These are phyloP conservation scores for Letharia columbiana DNA, from an alignment of 495 filamentous ascomycete genomes.

Conservation along the genomic window DNA sequence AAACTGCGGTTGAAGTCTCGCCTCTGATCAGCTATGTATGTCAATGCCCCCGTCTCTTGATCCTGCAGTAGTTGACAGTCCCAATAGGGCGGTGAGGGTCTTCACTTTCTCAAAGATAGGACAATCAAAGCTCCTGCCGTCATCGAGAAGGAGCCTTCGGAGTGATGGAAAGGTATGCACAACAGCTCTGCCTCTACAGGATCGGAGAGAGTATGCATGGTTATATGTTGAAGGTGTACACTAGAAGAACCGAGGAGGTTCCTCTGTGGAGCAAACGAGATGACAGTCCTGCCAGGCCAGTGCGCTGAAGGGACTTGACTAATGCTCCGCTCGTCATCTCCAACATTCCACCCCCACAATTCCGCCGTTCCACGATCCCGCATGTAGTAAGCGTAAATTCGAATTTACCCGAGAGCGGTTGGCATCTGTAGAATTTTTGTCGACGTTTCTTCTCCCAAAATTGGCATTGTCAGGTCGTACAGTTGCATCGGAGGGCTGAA, in stretches of 20 bases:
- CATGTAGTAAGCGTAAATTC: slow-evolving; percentile 13
- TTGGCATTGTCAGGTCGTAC: slow-evolving; percentile 11
- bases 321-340: not conserved
- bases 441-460: slow-evolving; percentile 8
- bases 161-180: not conserved
- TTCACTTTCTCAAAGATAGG: slow-evolving; percentile 65
- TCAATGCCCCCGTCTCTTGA: slow-evolving; percentile 24
- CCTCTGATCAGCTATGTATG: slow-evolving; percentile 94
- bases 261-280: not conserved
- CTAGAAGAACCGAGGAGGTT: not conserved
- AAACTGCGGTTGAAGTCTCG: slow-evolving; percentile 77
- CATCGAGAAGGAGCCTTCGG: slow-evolving; percentile 56
- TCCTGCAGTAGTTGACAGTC: slow-evolving; percentile 29
- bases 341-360: slow-evolving; percentile 6
- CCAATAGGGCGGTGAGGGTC: slow-evolving; percentile 75
- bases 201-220: not conserved
- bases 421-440: slow-evolving; percentile 1
- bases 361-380: slow-evolving; percentile 10
- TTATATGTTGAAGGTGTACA: not conserved
- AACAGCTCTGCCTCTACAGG: not conserved
- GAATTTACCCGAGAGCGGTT: slow-evolving; percentile 14
- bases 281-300: not conserved
- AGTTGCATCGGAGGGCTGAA: slow-evolving; percentile 15
- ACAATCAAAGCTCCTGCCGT: slow-evolving; percentile 69
- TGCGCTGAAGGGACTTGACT: not conserved